Evolutionary conservation across 495 filamentous ascomycete species (phyloP).

Genomic region (Daldinia caldariorum): DNA sequence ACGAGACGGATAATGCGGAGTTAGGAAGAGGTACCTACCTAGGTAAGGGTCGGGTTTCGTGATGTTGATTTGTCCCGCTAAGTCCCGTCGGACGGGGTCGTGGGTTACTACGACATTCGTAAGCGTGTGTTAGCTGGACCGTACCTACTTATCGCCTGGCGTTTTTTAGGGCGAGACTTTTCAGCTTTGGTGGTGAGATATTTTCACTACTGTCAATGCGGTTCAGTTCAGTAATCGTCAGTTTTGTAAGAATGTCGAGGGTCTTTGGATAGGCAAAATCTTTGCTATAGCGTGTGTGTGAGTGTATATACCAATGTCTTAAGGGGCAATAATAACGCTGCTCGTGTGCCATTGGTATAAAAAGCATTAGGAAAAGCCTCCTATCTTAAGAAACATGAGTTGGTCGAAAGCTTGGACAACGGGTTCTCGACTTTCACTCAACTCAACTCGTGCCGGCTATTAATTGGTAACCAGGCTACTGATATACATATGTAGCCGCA

Average conservation of each 20-base stretch:
- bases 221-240: no score
- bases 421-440: no score
- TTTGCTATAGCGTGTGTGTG: neutral
- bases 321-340: neutral
- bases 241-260: no score
- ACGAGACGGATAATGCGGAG: neutral
- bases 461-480: no score
- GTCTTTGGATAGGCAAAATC: no score
- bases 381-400: no score
- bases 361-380: no score
- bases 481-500: no score
- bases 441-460: no score
- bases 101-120: slow-evolving; percentile 14
- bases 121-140: slow-evolving; percentile 21
- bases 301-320: neutral
- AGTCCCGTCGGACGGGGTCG: slow-evolving; percentile 17
- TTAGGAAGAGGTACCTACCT: neutral
- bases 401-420: no score
- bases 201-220: no score
- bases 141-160: neutral
- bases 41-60: neutral
- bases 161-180: slow-evolving; percentile 8
- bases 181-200: slow-evolving; percentile 9
- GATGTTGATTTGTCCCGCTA: slow-evolving; percentile 5
- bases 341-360: no score